Conservation (phyloP, 192 early-diverging fungal species). For the Podila minutissima region DNA sequence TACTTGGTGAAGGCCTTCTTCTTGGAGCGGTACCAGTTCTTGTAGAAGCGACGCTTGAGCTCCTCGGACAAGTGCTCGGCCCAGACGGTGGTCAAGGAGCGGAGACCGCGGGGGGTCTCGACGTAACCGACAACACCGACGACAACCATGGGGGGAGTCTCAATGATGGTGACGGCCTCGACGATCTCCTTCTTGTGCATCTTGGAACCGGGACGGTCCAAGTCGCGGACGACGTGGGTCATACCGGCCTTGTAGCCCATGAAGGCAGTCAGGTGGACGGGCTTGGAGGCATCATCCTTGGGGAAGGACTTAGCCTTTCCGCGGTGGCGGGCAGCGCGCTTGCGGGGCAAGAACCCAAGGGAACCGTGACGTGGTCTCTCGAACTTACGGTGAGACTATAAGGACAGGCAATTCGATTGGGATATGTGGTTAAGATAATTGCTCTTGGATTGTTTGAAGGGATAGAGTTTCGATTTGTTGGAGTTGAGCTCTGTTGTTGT, state of each 20-base stretch:
- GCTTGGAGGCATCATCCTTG: constrained; percentile 94
- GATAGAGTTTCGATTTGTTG: not conserved
- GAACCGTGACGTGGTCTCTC: constrained; percentile 96
- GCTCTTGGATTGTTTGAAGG: not conserved
- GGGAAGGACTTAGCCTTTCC: constrained; percentile 99
- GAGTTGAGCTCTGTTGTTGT: too few relatives aligned
- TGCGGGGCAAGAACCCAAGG: constrained; percentile 84
- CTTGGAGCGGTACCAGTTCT: constrained; percentile 99
- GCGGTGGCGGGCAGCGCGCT: constrained; percentile 92
- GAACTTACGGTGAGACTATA: constrained; percentile 93
- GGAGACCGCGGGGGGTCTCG: constrained; percentile 97
- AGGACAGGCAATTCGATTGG: not conserved
- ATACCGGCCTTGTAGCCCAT: constrained; percentile 99
- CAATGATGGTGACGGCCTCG: constrained; percentile 98
- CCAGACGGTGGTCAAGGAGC: constrained; percentile 99
- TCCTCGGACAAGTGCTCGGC: constrained; percentile 98
- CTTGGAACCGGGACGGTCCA: constrained; percentile 99
- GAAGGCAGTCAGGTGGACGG: constrained; percentile 99
- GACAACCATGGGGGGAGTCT: constrained; percentile 96
- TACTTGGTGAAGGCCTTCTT: constrained; percentile 99
- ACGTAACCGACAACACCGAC: constrained; percentile 99
- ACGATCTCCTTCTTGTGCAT: constrained; percentile 99
- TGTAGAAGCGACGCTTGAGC: constrained; percentile 99
- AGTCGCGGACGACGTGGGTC: constrained; percentile 99
- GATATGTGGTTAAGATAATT: not conserved